Evolutionary conservation across 768 basidiomycete species (phyloP).

Genomic region (Boletus vermiculosoides): DNA sequence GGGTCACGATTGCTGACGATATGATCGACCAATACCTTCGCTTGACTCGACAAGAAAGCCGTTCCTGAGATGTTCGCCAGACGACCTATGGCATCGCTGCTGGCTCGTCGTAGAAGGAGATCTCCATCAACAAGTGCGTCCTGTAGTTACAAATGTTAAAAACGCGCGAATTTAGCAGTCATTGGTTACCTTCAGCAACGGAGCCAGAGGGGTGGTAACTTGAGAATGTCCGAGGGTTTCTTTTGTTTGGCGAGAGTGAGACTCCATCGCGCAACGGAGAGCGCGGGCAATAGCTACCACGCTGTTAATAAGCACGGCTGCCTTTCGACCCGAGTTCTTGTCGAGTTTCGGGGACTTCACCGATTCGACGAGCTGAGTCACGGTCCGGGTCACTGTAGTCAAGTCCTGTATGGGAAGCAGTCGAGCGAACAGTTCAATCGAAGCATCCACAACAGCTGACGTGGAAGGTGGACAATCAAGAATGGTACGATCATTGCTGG

Average conservation of each 20-base stretch:
- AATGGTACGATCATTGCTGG: constrained; percentile 43
- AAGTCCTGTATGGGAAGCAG: constrained; percentile 79
- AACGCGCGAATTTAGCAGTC: constrained; percentile 7
- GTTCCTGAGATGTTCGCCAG: constrained; percentile 81
- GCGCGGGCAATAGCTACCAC: constrained; percentile 71
- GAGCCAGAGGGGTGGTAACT: constrained; percentile 58
- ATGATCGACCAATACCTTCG: constrained; percentile 88
- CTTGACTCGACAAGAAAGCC: constrained; percentile 78
- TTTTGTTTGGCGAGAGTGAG: constrained; percentile 54
- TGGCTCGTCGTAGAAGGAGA: constrained; percentile 66
- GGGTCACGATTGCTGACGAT: constrained; percentile 95
- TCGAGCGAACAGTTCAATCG: constrained; percentile 81
- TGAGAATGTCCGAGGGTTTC: constrained; percentile 68
- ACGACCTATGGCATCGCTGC: constrained; percentile 87
- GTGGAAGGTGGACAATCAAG: constrained; percentile 71
- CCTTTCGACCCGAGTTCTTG: constrained; percentile 80
- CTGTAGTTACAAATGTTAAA: constrained; percentile 35
- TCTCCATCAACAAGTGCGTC: constrained; percentile 83
- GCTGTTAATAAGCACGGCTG: constrained; percentile 81
- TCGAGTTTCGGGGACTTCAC: constrained; percentile 78
- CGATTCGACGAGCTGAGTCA: constrained; percentile 61
- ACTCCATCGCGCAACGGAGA: constrained; percentile 54
- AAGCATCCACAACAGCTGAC: constrained; percentile 83
- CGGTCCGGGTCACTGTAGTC: constrained; percentile 48
- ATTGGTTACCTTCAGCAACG: constrained; percentile 72